Evolutionary conservation across 768 basidiomycete species (phyloP).

Genomic region (Trametes maxima): DNA sequence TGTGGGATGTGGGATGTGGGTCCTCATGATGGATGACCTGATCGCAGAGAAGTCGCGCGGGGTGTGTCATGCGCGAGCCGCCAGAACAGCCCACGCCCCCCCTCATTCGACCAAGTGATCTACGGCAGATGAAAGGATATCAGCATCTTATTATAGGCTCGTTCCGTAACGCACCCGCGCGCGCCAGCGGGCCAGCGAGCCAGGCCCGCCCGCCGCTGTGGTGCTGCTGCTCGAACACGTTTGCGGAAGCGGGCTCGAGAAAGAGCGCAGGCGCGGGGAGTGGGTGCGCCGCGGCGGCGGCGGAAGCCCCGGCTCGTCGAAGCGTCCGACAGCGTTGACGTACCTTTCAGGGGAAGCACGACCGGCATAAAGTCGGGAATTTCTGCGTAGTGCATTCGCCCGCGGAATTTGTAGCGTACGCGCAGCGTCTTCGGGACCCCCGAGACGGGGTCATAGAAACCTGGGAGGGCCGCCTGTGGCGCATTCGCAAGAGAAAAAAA

Average conservation of each 20-base stretch:
- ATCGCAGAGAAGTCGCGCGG: conserved; percentile 19
- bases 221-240: too few relatives aligned
- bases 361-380: conserved; percentile 69
- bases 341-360: conserved; percentile 77
- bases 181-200: not conserved
- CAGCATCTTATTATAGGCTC: conserved; percentile 19
- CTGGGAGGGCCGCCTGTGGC: conserved; percentile 64
- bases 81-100: conserved; percentile 8
- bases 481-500: not conserved
- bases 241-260: not conserved
- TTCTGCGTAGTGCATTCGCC: conserved; percentile 74
- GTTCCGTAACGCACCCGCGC: not conserved
- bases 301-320: too few relatives aligned
- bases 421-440: conserved; percentile 69
- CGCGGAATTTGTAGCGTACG: conserved; percentile 77
- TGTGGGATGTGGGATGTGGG: conserved; percentile 20
- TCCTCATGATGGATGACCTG: conserved; percentile 16
- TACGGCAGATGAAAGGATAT: conserved; percentile 20
- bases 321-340: conserved; percentile 34
- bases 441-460: conserved; percentile 87
- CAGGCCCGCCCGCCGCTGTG: not conserved
- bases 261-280: too few relatives aligned
- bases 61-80: conserved; percentile 14
- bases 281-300: not conserved
- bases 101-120: conserved; percentile 26